These are phyloP conservation scores for Fusarium robinianum DNA, from an alignment of 2,329 filamentous ascomycete genomes.

Conservation along the genomic window DNA sequence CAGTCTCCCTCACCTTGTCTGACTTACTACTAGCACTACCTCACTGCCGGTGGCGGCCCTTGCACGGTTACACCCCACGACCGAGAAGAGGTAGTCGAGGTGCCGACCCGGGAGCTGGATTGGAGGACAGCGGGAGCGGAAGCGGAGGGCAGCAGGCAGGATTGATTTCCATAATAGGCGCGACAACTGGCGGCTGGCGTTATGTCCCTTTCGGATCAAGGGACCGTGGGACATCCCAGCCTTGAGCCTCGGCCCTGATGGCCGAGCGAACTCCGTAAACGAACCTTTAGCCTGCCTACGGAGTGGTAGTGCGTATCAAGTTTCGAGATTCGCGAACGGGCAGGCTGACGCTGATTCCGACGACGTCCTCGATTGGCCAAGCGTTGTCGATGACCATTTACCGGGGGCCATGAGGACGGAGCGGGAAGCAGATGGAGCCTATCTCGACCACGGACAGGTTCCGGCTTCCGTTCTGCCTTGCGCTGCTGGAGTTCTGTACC, in stretches of 20 bases:
- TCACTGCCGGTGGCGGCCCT: conserved; percentile 3
- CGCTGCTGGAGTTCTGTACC: too few relatives aligned
- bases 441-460: conserved; percentile 20
- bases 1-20: too few relatives aligned
- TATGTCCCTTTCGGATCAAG: conserved; percentile 33
- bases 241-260: conserved; percentile 33
- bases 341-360: conserved; percentile 3
- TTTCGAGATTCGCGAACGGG: conserved; percentile 5
- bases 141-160: too few relatives aligned
- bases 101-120: too few relatives aligned
- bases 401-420: too few relatives aligned
- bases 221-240: conserved; percentile 21
- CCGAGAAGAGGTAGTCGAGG: not conserved
- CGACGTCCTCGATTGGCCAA: conserved; percentile 9
- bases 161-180: too few relatives aligned
- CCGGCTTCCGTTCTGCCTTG: conserved; percentile 8
- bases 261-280: conserved; percentile 16
- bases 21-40: not conserved
- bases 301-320: not conserved
- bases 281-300: too few relatives aligned
- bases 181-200: conserved; percentile 2
- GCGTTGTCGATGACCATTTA: conserved; percentile 3
- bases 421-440: conserved; percentile 4
- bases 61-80: not conserved
- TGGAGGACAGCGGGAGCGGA: too few relatives aligned